Evolutionary conservation across 75 land plant species (phyloP).

Genomic region (Ceratopteris richardii): DNA sequence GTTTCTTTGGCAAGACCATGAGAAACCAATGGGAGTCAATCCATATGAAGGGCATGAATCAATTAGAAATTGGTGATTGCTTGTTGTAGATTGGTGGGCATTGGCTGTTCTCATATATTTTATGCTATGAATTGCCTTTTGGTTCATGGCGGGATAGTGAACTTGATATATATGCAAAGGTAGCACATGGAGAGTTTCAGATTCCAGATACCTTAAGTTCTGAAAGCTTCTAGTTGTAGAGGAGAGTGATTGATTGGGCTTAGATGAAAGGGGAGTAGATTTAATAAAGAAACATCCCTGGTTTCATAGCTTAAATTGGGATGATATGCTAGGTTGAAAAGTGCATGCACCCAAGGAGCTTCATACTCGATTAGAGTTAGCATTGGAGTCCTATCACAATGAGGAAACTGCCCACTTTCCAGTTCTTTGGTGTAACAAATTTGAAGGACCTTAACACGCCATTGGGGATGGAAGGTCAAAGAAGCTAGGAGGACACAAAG

Average conservation of each 20-base stretch:
- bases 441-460: constrained; percentile 32
- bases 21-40: too few relatives aligned
- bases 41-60: too few relatives aligned
- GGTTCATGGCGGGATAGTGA: constrained; percentile 95
- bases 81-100: constrained; percentile 71
- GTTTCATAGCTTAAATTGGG: constrained; percentile 69
- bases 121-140: constrained; percentile 88
- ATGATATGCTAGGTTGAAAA: constrained; percentile 27
- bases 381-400: constrained; percentile 30
- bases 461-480: constrained; percentile 74
- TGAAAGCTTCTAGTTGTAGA: constrained; percentile 86
- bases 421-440: constrained; percentile 17
- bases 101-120: constrained; percentile 78
- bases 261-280: constrained; percentile 31
- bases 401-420: constrained; percentile 20
- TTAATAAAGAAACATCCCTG: constrained; percentile 66
- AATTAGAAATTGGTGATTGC: too few relatives aligned
- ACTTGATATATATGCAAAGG: constrained; percentile 69
- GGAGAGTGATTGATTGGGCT: constrained; percentile 61
- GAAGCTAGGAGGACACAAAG: too few relatives aligned
- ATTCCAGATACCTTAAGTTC: constrained; percentile 62
- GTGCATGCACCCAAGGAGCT: constrained; percentile 63
- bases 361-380: constrained; percentile 35
- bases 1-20: too few relatives aligned
- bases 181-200: constrained; percentile 62